Evolutionary conservation across 2,329 filamentous ascomycete genomes (phyloP).

Genomic region (Diaporthe vaccinii): DNA sequence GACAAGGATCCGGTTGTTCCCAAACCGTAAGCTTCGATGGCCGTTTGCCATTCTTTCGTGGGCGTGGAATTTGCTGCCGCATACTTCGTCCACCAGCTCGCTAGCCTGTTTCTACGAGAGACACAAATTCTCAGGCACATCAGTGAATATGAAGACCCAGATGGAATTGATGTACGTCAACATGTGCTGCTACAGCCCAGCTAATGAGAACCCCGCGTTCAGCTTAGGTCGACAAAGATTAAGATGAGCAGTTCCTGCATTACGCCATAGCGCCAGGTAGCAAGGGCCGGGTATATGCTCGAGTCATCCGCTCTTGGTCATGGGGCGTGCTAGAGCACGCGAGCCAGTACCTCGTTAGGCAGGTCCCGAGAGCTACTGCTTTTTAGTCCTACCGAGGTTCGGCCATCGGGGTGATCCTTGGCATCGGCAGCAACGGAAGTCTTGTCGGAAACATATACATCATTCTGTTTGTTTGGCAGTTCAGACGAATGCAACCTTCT

Average conservation of each 20-base stretch:
- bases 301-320: slow-evolving; percentile 17
- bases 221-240: background rate
- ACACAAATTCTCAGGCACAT: background rate
- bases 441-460: background rate
- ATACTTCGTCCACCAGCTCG: background rate
- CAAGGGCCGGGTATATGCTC: background rate
- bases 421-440: slow-evolving; percentile 5
- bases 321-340: slow-evolving; percentile 8
- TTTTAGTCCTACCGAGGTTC: slow-evolving; percentile 1
- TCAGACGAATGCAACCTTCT: background rate
- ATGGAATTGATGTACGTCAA: background rate
- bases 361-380: background rate
- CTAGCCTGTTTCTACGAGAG: background rate
- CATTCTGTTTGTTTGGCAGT: slow-evolving; percentile 11
- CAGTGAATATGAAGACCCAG: background rate
- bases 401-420: background rate
- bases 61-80: too few relatives aligned
- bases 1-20: too few relatives aligned
- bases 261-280: slow-evolving; percentile 3
- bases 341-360: slow-evolving; percentile 8
- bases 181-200: background rate
- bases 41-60: too few relatives aligned
- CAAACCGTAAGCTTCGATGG: too few relatives aligned
- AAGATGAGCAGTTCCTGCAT: slow-evolving; percentile 1
- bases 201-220: too few relatives aligned